A percentile compares a stretch with the other conserved stretches of the same genome.
Conservation (phyloP, 2,329 filamentous ascomycete species). For the Aureobasidium sp. region DNA sequence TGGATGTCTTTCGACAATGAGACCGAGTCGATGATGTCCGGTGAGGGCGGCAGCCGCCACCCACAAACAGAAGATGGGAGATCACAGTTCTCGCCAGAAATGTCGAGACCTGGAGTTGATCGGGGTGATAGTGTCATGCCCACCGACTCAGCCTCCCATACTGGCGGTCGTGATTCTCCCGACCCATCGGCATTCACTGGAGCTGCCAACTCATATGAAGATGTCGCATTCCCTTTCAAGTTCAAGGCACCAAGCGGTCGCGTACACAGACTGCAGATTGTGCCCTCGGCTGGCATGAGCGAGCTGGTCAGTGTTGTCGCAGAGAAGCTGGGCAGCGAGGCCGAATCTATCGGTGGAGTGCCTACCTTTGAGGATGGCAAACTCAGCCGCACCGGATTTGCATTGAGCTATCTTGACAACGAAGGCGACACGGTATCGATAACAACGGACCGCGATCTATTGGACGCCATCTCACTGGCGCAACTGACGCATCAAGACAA, state of each 20-base stretch:
- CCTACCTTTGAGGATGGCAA: slow-evolving; percentile 73
- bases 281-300: slow-evolving; percentile 70
- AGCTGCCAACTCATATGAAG: slow-evolving; percentile 49
- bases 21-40: slow-evolving; percentile 93
- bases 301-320: slow-evolving; percentile 72
- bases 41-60: slow-evolving; percentile 72
- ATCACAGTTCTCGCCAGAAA: slow-evolving; percentile 76
- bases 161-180: slow-evolving; percentile 67
- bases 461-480: slow-evolving; percentile 82
- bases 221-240: slow-evolving; percentile 90
- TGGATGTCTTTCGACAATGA: slow-evolving; percentile 95
- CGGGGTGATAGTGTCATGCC: slow-evolving; percentile 80
- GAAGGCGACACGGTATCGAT: slow-evolving; percentile 96
- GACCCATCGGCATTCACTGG: slow-evolving; percentile 58
- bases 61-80: slow-evolving; percentile 61
- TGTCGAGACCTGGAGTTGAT: slow-evolving; percentile 55
- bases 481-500: slow-evolving; percentile 75
- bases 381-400: slow-evolving; percentile 71
- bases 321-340: slow-evolving; percentile 76
- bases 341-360: slow-evolving; percentile 74
- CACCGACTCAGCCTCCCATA: slow-evolving; percentile 89
- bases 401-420: slow-evolving; percentile 91
- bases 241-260: slow-evolving; percentile 96
- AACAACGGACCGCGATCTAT: slow-evolving; percentile 86
- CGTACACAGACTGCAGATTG: slow-evolving; percentile 84